Conservation (phyloP, 345 rosid genomes). For the thale cress (Arabidopsis thaliana) region DNA sequence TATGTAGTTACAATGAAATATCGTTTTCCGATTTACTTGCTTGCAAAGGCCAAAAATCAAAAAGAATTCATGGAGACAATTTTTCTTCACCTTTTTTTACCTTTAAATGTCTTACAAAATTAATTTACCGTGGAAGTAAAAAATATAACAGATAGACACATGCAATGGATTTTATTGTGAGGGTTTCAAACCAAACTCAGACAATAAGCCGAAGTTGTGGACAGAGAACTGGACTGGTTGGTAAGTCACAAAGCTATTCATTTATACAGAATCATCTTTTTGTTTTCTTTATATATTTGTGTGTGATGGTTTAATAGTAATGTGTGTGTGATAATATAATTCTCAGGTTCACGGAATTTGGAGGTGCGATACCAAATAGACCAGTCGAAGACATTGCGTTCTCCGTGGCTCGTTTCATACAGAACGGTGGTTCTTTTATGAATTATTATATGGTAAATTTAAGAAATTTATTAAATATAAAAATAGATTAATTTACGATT, state of each 20-base stretch:
- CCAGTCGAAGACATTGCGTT: constrained; percentile 84
- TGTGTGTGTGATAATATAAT: not conserved
- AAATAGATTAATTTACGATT: not conserved
- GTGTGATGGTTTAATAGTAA: not conserved
- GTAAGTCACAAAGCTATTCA: constrained; percentile 44
- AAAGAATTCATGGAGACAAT: not conserved
- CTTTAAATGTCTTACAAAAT: not conserved
- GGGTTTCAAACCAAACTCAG: constrained; percentile 60
- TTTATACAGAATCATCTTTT: not conserved
- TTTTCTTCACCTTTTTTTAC: not conserved
- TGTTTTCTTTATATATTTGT: not conserved
- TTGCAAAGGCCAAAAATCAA: constrained; percentile 19
- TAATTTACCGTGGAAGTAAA: not conserved
- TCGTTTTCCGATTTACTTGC: not conserved
- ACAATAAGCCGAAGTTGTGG: constrained; percentile 79
- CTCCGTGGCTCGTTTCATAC: constrained; percentile 74
- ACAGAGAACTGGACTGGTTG: constrained; percentile 92
- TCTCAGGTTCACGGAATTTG: constrained; percentile 67
- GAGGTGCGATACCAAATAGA: constrained; percentile 63
- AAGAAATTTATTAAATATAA: not conserved
- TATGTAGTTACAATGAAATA: not conserved
- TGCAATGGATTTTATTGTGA: constrained; percentile 92
- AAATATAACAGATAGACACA: constrained; percentile 58
- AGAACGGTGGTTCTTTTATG: constrained; percentile 70
- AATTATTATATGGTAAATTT: constrained; percentile 75